Conservation (phyloP, 805 yeast species). For the Saccharomycopsis selenospora region DNA sequence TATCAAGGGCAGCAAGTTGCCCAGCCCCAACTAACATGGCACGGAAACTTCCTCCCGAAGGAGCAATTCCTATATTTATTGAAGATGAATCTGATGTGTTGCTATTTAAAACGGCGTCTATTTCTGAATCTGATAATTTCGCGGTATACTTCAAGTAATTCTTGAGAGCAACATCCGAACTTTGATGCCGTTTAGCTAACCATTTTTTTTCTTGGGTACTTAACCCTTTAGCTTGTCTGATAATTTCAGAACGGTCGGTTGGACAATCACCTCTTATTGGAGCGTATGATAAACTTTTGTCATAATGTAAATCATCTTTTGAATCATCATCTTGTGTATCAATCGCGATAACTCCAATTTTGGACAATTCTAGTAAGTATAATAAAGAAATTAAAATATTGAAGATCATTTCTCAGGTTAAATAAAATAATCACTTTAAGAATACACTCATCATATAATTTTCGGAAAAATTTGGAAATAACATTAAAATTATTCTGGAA, state of each 20-base stretch:
- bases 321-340: no score
- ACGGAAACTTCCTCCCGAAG: constrained; percentile 85
- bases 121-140: constrained; percentile 23
- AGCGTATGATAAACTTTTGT: no score
- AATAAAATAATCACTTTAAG: no score
- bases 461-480: no score
- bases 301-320: no score
- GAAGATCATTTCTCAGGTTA: no score
- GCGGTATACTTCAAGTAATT: constrained; percentile 39
- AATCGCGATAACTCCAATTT: no score
- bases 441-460: no score
- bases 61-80: constrained; percentile 50
- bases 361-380: no score
- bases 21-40: constrained; percentile 88
- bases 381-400: no score
- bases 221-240: constrained; percentile 42
- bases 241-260: constrained; percentile 21
- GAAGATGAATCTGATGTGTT: constrained; percentile 27
- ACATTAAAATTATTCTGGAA: no score
- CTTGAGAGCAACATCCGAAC: constrained; percentile 40
- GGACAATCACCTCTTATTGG: constrained; percentile 55
- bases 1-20: constrained; percentile 68
- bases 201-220: constrained; percentile 44
- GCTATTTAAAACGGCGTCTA: no score
- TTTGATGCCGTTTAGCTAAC: constrained; percentile 41